phyloP scores from a whole-genome alignment of 1,284 basidiomycete genomes.

The Anthracocystis walkeri region DNA sequence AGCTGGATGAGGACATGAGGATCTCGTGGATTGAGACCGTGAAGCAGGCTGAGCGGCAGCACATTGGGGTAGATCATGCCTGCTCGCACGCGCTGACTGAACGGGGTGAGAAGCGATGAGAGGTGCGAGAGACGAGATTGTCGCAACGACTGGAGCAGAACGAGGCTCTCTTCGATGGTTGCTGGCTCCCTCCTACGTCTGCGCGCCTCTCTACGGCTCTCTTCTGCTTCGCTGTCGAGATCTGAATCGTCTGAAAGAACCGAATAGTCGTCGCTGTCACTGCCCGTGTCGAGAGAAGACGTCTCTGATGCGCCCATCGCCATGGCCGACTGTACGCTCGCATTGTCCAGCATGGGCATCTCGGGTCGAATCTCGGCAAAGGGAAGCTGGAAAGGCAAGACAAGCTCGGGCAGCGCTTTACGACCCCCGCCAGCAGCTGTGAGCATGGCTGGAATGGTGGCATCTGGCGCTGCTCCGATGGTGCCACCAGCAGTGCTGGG shows the following conservation, averaged over 20 bases:
- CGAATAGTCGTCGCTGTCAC: constrained; percentile 53
- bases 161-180: constrained; percentile 53
- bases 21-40: constrained; percentile 57
- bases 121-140: constrained; percentile 67
- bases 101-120: constrained; percentile 62
- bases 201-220: constrained; percentile 37
- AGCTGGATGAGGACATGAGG: constrained; percentile 60
- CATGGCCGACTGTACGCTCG: constrained; percentile 45
- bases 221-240: constrained; percentile 43
- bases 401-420: constrained; percentile 57
- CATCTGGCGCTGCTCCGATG: constrained; percentile 51
- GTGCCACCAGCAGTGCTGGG: constrained; percentile 56
- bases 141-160: constrained; percentile 64
- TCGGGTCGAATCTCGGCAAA: constrained; percentile 36
- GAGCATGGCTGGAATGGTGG: constrained; percentile 40
- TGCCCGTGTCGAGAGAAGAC: constrained; percentile 42
- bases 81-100: constrained; percentile 55
- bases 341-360: constrained; percentile 52
- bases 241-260: constrained; percentile 43
- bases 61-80: constrained; percentile 57
- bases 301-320: constrained; percentile 49
- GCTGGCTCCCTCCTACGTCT: constrained; percentile 46
- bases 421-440: constrained; percentile 57
- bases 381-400: constrained; percentile 54
- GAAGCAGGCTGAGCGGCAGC: constrained; percentile 54